These are phyloP conservation scores for Punctularia strigosozonata DNA, from an alignment of 768 basidiomycete species.

Conservation along the genomic window DNA sequence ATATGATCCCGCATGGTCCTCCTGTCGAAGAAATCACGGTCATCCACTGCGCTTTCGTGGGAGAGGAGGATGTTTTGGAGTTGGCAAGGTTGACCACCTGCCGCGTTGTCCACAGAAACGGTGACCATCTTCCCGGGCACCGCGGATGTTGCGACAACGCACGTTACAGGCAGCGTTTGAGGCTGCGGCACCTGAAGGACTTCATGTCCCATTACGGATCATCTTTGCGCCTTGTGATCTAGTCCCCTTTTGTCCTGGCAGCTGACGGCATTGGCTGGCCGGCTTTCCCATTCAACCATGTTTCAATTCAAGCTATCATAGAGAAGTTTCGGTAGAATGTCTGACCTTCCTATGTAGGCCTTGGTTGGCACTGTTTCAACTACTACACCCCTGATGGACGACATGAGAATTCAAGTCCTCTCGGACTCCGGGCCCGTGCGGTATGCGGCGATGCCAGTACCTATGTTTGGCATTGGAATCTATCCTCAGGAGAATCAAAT, in stretches of 20 bases:
- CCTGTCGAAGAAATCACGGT: constrained; percentile 35
- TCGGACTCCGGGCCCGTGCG: no score
- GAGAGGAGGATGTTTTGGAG: constrained; percentile 39
- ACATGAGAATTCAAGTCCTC: no score
- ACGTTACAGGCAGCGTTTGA: constrained; percentile 41
- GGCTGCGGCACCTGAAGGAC: constrained; percentile 21
- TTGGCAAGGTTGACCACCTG: constrained; percentile 36
- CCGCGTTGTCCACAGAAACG: constrained; percentile 27
- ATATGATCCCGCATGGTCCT: background rate
- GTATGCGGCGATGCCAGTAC: no score
- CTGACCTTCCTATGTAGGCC: background rate
- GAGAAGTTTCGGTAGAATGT: background rate
- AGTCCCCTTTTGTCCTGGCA: background rate
- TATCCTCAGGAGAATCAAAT: no score
- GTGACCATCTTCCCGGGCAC: constrained; percentile 18
- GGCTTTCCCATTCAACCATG: background rate
- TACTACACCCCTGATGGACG: no score
- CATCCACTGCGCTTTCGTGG: constrained; percentile 46
- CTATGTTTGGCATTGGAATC: no score
- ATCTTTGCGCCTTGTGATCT: background rate
- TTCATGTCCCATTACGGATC: constrained; percentile 1
- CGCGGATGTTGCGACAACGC: constrained; percentile 43
- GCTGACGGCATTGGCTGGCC: background rate
- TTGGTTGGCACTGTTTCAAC: no score
- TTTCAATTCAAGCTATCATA: background rate